Conservation (phyloP, 495 filamentous ascomycete genomes). For the Friedmanniomyces simplex region DNA sequence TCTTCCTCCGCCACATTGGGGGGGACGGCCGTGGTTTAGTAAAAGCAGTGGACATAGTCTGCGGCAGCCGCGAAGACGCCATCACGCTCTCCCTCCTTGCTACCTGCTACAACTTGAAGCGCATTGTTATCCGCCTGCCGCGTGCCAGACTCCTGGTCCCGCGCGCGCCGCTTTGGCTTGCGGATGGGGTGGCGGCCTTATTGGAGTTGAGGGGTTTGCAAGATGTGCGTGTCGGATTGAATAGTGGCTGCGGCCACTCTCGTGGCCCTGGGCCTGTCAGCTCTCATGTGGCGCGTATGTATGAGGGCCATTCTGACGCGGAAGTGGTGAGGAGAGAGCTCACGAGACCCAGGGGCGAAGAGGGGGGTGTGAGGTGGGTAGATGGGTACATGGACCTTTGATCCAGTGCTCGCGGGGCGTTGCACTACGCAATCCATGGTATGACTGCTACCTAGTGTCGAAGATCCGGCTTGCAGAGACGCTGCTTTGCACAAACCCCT, state of each 20-base stretch:
- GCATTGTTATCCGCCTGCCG: slow-evolving; percentile 2
- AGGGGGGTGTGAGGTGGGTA: slow-evolving; percentile 4
- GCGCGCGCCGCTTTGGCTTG: slow-evolving; percentile 9
- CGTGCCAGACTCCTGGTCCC: background rate
- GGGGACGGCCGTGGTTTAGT: slow-evolving; percentile 2
- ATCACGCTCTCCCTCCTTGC: slow-evolving; percentile 17
- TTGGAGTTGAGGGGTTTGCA: slow-evolving; percentile 9
- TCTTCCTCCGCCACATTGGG: slow-evolving; percentile 19
- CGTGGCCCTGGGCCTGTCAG: no score
- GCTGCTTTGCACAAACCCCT: no score
- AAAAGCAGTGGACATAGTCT: slow-evolving; percentile 2
- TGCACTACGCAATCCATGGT: no score
- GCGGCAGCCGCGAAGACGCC: slow-evolving; percentile 15
- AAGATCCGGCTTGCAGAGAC: no score
- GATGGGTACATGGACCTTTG: slow-evolving; percentile 13
- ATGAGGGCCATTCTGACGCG: slow-evolving; percentile 3
- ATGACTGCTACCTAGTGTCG: no score
- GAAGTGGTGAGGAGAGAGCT: slow-evolving; percentile 6
- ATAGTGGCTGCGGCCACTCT: background rate
- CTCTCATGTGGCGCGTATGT: no score
- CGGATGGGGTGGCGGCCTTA: slow-evolving; percentile 13
- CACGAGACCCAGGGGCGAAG: slow-evolving; percentile 5
- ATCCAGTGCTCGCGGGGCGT: background rate
- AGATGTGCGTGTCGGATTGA: slow-evolving; percentile 5
- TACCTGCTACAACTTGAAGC: slow-evolving; percentile 3